Conservation (phyloP, 1,139 yeast genomes). For the Petasospora fabianii region DNA sequence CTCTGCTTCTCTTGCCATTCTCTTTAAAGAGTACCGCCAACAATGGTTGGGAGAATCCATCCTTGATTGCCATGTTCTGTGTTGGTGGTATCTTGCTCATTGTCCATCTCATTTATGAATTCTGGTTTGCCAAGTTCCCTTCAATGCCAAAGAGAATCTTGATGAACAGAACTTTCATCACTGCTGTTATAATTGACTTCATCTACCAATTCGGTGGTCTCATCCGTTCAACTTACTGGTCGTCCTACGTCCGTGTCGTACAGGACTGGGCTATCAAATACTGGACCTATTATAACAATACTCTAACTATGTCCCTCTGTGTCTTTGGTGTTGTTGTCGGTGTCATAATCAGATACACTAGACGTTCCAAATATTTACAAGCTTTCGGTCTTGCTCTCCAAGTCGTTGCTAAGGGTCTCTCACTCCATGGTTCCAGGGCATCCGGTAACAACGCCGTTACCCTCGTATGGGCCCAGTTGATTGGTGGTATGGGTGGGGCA, state of each 20-base stretch:
- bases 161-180: slow-evolving; percentile 33
- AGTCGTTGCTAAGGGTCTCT: slow-evolving; percentile 32
- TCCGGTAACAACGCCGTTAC: slow-evolving; percentile 26
- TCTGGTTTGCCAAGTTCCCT: slow-evolving; percentile 32
- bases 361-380: slow-evolving; percentile 34
- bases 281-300: slow-evolving; percentile 36
- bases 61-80: slow-evolving; percentile 37
- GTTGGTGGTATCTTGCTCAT: slow-evolving; percentile 35
- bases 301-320: slow-evolving; percentile 35
- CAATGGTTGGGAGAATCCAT: slow-evolving; percentile 35
- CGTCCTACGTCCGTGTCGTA: slow-evolving; percentile 30
- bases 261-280: slow-evolving; percentile 29
- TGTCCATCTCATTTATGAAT: slow-evolving; percentile 29
- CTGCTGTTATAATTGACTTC: slow-evolving; percentile 32
- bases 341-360: slow-evolving; percentile 29
- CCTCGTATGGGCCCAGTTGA: slow-evolving; percentile 26
- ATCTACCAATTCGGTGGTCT: slow-evolving; percentile 31
- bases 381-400: slow-evolving; percentile 30
- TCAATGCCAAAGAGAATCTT: slow-evolving; percentile 35
- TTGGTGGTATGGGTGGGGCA: slow-evolving; percentile 34
- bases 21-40: slow-evolving; percentile 32
- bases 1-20: slow-evolving; percentile 35
- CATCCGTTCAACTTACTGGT: slow-evolving; percentile 28
- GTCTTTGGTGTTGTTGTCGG: slow-evolving; percentile 36
- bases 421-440: slow-evolving; percentile 28